Evolutionary conservation across 2,329 filamentous ascomycete genomes (phyloP).

Genomic region (Cytospora leucostoma): DNA sequence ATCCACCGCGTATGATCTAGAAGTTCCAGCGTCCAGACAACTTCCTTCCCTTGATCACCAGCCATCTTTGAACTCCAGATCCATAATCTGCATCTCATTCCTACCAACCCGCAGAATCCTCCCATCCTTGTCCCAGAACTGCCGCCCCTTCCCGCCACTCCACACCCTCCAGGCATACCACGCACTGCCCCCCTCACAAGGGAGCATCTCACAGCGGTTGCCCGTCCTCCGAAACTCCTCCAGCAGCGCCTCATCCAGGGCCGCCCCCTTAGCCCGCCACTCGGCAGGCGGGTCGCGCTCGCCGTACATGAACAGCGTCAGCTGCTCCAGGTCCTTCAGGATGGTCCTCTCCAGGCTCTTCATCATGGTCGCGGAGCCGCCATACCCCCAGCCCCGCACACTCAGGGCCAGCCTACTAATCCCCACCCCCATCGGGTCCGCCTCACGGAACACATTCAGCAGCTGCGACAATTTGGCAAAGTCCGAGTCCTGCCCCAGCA

Average conservation of each 20-base stretch:
- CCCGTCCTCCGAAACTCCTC: conserved; percentile 10
- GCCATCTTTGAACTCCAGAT: conserved; percentile 34
- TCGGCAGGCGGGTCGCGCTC: conserved; percentile 33
- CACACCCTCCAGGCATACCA: conserved; percentile 32
- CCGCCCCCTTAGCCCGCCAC: conserved; percentile 33
- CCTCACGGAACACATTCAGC: conserved; percentile 30
- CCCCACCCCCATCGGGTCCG: conserved; percentile 31
- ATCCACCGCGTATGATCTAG: neutral
- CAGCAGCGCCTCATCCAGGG: neutral
- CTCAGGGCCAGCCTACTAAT: conserved; percentile 34
- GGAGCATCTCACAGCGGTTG: conserved; percentile 26
- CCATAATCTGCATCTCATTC: conserved; percentile 34
- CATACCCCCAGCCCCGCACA: conserved; percentile 32
- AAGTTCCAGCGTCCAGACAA: neutral
- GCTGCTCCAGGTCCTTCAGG: conserved; percentile 35
- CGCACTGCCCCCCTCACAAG: conserved; percentile 30
- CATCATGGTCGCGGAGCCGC: conserved; percentile 32
- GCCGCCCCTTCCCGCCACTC: conserved; percentile 30
- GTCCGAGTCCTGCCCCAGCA: conserved; percentile 37
- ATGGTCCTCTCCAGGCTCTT: conserved; percentile 30
- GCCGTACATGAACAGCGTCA: conserved; percentile 37
- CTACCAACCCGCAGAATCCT: conserved; percentile 32
- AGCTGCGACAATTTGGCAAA: conserved; percentile 31
- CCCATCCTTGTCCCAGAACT: conserved; percentile 30
- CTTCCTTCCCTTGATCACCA: conserved; percentile 27